These are phyloP conservation scores for Vigna angularis DNA, from an alignment of 306 rosid genomes.

Conservation along the genomic window DNA sequence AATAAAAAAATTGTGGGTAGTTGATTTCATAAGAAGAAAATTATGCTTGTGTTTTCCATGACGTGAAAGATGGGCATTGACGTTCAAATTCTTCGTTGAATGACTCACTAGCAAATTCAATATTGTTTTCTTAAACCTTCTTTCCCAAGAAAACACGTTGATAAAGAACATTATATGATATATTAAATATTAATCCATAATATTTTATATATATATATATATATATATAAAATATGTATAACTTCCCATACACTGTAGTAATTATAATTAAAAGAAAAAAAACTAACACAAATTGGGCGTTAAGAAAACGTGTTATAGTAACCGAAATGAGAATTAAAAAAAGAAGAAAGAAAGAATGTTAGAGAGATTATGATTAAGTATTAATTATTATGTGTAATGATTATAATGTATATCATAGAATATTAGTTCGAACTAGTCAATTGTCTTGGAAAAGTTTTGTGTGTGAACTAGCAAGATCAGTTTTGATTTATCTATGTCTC, in stretches of 20 bases:
- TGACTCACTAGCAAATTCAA: neutral
- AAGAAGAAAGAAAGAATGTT: neutral
- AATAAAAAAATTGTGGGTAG: neutral
- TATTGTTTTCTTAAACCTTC: neutral
- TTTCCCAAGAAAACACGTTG: conserved; percentile 1
- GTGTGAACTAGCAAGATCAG: neutral
- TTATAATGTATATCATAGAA: neutral
- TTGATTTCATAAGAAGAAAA: neutral
- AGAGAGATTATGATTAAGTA: neutral
- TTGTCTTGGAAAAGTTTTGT: neutral
- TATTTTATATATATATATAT: too few species aligned
- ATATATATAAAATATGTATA: neutral
- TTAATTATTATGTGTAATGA: neutral
- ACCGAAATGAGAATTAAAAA: neutral
- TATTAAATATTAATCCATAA: neutral
- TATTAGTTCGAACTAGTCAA: conserved; percentile 31
- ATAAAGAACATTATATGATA: neutral
- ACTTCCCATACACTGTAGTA: neutral
- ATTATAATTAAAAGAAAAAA: neutral
- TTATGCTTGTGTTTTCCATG: neutral
- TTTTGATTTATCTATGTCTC: neutral
- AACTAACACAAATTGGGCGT: neutral
- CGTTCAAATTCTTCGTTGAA: neutral
- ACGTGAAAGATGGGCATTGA: conserved; percentile 19
- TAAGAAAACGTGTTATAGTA: neutral